Evolutionary conservation across 164 flowering plant genomes (phyloP), one percentile per base, ranked within the genome.

Genomic region (Umbilicus rupestris): DNA sequence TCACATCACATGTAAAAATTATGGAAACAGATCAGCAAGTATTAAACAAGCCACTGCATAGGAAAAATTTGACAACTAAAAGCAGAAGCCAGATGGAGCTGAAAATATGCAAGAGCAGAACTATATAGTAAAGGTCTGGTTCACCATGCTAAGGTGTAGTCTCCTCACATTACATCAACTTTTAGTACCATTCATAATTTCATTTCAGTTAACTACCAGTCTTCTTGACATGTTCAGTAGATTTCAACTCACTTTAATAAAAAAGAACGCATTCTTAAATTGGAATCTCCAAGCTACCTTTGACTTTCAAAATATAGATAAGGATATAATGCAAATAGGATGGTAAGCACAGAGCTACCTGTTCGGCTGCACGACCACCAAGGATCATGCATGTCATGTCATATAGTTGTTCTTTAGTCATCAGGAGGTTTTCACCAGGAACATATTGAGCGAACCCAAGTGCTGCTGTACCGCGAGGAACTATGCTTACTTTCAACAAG

Each of bases 381-480:
- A 92, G 92, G 26, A 92, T 92, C 98, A 92, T 92, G 82, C 98
- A 92, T 29, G 96, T 92, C 95, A 92, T 82, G 64, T 92, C 96
- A 76, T 87, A 87, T 47, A 87, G 96, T 72, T 92, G 98, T 74
- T 92, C 98, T 70, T 88, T 92, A 17, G 96, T 92, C 95, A 90
- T 81, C 55, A 92, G 83, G 68, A 92, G 96, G 78, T 90, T 88
- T 69, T 92, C 98, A 68, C 80, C 90, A 5, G 98, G 96, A 67
- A 92, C 93, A 80, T 92, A 92, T 68, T 92, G 98, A n/a, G 98
- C 96, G 77, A 92, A 92, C 10, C 98, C 98, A 55, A 92, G 84
- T 0, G 96, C 96, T 50, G 98, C 96, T 49, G 93, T 88, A 30
- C 98, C 98, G 60, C 98, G 96, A 62, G 98, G 98, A 67, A 92